These are phyloP conservation scores for Lecanicillium sp. DNA, from an alignment of 2,329 filamentous ascomycete genomes.

Conservation along the genomic window DNA sequence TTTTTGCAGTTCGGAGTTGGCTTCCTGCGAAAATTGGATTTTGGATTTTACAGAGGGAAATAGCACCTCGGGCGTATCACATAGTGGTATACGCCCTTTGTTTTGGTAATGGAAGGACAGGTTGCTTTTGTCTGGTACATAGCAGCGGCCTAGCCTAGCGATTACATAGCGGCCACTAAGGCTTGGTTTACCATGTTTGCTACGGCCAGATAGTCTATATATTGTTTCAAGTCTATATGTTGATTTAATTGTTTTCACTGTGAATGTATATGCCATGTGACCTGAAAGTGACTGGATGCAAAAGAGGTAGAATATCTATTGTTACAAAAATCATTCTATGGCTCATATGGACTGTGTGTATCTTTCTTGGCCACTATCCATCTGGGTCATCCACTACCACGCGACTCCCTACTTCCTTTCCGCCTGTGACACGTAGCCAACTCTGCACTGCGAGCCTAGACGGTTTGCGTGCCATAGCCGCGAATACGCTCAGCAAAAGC, in stretches of 20 bases:
- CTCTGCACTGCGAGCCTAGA: slow-evolving; percentile 25
- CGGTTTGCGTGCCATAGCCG: slow-evolving; percentile 85
- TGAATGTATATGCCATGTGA: neutral
- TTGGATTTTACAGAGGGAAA: slow-evolving; percentile 4
- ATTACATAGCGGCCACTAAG: neutral
- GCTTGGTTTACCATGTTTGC: neutral
- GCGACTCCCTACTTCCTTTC: too few species aligned
- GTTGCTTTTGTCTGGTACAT: slow-evolving; percentile 3
- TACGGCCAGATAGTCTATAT: neutral
- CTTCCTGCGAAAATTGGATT: slow-evolving; percentile 1
- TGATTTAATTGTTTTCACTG: neutral
- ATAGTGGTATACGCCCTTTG: too few species aligned
- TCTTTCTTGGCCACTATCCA: too few species aligned
- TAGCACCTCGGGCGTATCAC: too few species aligned
- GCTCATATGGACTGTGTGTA: neutral
- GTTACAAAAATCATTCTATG: slow-evolving; percentile 6
- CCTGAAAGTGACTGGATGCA: neutral
- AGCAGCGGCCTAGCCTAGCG: neutral
- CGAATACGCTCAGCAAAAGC: slow-evolving; percentile 92
- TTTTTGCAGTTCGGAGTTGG: slow-evolving; percentile 12
- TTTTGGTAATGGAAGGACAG: too few species aligned
- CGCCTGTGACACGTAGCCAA: too few species aligned
- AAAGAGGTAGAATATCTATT: slow-evolving; percentile 4
- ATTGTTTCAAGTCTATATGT: neutral
- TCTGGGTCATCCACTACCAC: too few species aligned